Conservation (phyloP, 495 filamentous ascomycete species). For the Neurospora sp. region DNA sequence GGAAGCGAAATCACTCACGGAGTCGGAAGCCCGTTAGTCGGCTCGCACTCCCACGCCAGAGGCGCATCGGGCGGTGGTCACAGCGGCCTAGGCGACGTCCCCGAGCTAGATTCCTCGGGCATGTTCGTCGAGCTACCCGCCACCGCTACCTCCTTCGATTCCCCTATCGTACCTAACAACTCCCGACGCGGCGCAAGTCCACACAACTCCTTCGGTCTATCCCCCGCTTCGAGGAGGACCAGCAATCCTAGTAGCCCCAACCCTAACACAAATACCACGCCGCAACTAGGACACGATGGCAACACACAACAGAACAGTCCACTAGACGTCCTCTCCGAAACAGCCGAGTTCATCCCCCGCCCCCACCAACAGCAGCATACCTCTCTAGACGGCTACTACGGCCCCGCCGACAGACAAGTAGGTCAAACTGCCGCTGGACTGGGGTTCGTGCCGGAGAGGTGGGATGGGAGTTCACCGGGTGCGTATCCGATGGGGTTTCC, state of each 20-base stretch:
- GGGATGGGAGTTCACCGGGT: neutral
- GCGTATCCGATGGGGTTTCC: neutral
- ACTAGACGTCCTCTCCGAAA: neutral
- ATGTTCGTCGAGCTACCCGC: slow-evolving; percentile 13
- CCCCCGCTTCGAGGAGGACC: neutral
- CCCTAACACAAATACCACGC: no score
- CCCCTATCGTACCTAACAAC: no score
- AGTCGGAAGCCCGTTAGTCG: slow-evolving; percentile 2
- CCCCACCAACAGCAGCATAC: neutral
- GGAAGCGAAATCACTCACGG: slow-evolving; percentile 20
- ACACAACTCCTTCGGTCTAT: neutral
- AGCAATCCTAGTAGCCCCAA: neutral
- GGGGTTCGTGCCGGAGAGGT: neutral
- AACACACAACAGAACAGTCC: no score
- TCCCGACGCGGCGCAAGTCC: no score
- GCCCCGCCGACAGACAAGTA: neutral
- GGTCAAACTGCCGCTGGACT: neutral
- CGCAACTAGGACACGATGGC: no score
- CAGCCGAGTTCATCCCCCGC: neutral
- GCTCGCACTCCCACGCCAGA: neutral
- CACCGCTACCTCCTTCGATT: neutral
- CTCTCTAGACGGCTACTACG: neutral
- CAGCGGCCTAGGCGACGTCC: neutral
- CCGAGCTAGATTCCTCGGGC: slow-evolving; percentile 20
- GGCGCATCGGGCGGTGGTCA: neutral